These are phyloP conservation scores for Mycosarcoma mackinlayi DNA, from an alignment of 1,284 basidiomycete genomes.

Conservation along the genomic window DNA sequence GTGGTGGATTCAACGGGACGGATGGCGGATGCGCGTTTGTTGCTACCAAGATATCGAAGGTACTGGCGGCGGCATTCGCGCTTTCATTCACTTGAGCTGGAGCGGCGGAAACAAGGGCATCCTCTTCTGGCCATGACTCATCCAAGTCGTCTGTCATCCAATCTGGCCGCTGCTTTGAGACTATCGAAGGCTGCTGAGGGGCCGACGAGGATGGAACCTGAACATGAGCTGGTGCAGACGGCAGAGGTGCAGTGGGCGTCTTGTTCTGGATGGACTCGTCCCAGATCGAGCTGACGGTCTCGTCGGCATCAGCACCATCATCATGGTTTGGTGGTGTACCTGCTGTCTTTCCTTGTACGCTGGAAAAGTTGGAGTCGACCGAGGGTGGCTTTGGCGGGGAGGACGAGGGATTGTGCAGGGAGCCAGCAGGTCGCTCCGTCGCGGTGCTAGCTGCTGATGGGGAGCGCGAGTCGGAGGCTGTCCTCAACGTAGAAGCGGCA, in stretches of 20 bases:
- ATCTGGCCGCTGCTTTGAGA: conserved; percentile 17
- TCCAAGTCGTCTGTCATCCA: conserved; percentile 56
- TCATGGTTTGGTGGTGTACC: conserved; percentile 31
- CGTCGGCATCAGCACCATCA: conserved; percentile 3
- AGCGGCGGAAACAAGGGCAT: conserved; percentile 1
- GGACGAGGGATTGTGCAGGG: conserved; percentile 3
- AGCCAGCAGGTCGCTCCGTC: conserved; percentile 17
- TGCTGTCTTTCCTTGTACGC: conserved; percentile 48
- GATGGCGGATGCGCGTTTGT: not conserved
- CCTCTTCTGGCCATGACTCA: conserved; percentile 46
- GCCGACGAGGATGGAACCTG: not conserved
- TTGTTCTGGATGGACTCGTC: conserved; percentile 24
- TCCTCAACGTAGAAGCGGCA: not conserved
- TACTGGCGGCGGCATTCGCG: not conserved
- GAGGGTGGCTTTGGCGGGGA: conserved; percentile 34
- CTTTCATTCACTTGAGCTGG: not conserved
- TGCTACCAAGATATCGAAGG: not conserved
- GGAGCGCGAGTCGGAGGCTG: conserved; percentile 13
- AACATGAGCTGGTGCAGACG: not conserved
- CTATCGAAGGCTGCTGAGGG: not conserved
- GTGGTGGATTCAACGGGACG: not conserved
- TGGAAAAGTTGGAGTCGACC: conserved; percentile 49
- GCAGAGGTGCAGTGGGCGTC: conserved; percentile 1
- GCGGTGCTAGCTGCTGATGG: conserved; percentile 23
- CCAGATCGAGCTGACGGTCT: conserved; percentile 40